A percentile compares a stretch with the other conserved stretches of the same genome.
Evolutionary conservation across 2,329 filamentous ascomycete species (phyloP).

Genomic region (Stagonosporopsis vannaccii): DNA sequence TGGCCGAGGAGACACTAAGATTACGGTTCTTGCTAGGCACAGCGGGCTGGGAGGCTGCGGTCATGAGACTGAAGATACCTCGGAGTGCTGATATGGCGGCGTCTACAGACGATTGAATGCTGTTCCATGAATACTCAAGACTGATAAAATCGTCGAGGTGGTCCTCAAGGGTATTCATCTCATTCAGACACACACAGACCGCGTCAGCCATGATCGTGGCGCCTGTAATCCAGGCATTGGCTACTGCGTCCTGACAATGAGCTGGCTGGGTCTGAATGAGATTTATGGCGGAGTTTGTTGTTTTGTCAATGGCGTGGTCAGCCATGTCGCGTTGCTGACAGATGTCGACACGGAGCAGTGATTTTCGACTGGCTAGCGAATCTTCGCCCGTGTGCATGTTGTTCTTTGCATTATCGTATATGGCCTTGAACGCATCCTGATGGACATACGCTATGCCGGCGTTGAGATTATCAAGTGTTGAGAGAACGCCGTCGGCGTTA

Average conservation of each 20-base stretch:
- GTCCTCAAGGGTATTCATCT: constrained; percentile 51
- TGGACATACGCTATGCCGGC: constrained; percentile 55
- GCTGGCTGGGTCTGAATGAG: constrained; percentile 54
- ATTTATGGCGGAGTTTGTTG: constrained; percentile 53
- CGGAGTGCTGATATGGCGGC: constrained; percentile 53
- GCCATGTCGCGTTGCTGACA: constrained; percentile 55
- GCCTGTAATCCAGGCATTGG: constrained; percentile 56
- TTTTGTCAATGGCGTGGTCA: constrained; percentile 57
- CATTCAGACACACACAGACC: constrained; percentile 51
- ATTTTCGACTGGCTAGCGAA: constrained; percentile 35
- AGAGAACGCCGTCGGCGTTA: constrained; percentile 53
- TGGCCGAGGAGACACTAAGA: constrained; percentile 39
- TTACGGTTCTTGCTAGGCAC: constrained; percentile 20
- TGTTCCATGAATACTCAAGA: constrained; percentile 54
- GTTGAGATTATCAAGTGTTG: constrained; percentile 57
- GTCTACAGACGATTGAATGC: constrained; percentile 52
- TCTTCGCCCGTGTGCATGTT: constrained; percentile 43
- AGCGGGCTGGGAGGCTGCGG: constrained; percentile 16
- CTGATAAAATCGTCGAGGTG: constrained; percentile 56
- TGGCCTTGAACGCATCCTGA: constrained; percentile 56
- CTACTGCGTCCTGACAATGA: constrained; percentile 51
- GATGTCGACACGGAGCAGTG: constrained; percentile 54
- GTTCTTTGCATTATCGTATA: constrained; percentile 54
- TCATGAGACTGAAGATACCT: constrained; percentile 57
- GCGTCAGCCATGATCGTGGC: constrained; percentile 56